Evolutionary conservation across 208 protist species (phyloP).

Genomic region (Paratrypanosoma confusum): DNA sequence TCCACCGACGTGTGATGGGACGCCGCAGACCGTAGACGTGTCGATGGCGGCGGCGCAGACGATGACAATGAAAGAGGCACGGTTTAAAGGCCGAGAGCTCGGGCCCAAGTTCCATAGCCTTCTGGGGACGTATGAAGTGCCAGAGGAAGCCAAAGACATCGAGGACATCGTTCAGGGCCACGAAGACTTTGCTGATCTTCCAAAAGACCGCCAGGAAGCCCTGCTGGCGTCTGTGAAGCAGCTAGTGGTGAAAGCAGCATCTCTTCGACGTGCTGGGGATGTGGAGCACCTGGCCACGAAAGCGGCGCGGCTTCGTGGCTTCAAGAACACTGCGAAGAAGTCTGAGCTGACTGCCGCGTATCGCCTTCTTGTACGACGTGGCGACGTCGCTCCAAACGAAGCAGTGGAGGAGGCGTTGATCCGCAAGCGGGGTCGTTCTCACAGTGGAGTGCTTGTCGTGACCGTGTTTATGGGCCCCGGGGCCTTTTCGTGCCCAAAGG

Average conservation of each 20-base stretch:
- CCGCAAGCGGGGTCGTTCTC: conserved; percentile 73
- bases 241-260: conserved; percentile 22
- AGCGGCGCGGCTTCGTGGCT: conserved; percentile 60
- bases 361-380: conserved; percentile 60
- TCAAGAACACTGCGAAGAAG: conserved; percentile 80
- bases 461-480: conserved; percentile 89
- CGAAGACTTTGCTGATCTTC: conserved; percentile 73
- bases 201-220: conserved; percentile 40
- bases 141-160: conserved; percentile 70
- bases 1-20: no score
- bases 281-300: conserved; percentile 69
- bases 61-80: conserved; percentile 36
- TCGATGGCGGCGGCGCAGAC: not conserved
- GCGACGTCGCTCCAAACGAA: conserved; percentile 22
- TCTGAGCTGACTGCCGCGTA: conserved; percentile 82
- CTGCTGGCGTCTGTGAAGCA: conserved; percentile 56
- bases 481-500: conserved; percentile 86
- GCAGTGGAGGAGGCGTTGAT: conserved; percentile 65
- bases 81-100: conserved; percentile 51
- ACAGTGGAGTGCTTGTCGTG: conserved; percentile 88
- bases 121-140: conserved; percentile 39
- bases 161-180: conserved; percentile 64
- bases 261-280: conserved; percentile 18
- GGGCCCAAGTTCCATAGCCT: conserved; percentile 16
- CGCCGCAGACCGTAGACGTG: not conserved